Conservation (phyloP, 1,284 basidiomycete species). For the Moesziomyces globuligerus region DNA sequence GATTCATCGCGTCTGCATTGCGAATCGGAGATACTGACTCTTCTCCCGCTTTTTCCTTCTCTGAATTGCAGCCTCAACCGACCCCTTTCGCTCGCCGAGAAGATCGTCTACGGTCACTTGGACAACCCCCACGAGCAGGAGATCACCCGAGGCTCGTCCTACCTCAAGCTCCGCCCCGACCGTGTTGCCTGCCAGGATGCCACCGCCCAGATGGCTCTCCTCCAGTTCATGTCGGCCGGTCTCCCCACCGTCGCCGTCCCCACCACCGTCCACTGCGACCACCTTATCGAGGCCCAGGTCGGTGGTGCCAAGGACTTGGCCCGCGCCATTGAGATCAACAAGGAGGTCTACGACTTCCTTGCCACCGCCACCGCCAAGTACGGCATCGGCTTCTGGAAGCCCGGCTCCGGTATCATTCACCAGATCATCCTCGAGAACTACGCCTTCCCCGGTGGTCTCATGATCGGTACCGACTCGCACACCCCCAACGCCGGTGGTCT, state of each 20-base stretch:
- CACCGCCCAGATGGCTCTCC: constrained; percentile 98
- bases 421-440: constrained; percentile 91
- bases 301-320: constrained; percentile 93
- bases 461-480: constrained; percentile 99
- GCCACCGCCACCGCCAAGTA: constrained; percentile 98
- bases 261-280: constrained; percentile 92
- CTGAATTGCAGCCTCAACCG: constrained; percentile 61
- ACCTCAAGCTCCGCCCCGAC: constrained; percentile 67
- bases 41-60: constrained; percentile 1
- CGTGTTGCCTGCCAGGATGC: constrained; percentile 99
- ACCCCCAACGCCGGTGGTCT: constrained; percentile 99
- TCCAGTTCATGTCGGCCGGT: constrained; percentile 99
- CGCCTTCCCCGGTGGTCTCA: constrained; percentile 97
- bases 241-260: constrained; percentile 87
- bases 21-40: constrained; percentile 14
- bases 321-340: constrained; percentile 92
- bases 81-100: constrained; percentile 64
- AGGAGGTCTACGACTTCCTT: constrained; percentile 99
- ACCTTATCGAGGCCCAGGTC: constrained; percentile 96
- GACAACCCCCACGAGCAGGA: constrained; percentile 67
- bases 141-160: constrained; percentile 63
- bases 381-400: constrained; percentile 99
- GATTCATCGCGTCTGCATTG: background rate
- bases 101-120: constrained; percentile 68
- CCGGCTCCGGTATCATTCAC: constrained; percentile 86